Evolutionary conservation across 2,329 filamentous ascomycete genomes (phyloP).

Genomic region (Aphanocladium album): DNA sequence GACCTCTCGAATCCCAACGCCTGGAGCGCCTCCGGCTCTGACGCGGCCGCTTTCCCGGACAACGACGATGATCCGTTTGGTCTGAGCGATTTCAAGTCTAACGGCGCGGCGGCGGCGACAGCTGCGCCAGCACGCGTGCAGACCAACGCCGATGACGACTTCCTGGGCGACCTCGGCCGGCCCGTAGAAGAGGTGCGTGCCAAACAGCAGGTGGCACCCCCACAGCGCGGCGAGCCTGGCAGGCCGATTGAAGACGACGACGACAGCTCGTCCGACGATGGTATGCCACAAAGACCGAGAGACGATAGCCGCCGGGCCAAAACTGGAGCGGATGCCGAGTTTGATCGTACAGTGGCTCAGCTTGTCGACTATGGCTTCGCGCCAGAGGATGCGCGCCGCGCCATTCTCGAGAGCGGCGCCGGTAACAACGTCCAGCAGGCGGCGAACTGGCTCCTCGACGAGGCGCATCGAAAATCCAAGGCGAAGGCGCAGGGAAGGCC

Average conservation of each 20-base stretch:
- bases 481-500: conserved; percentile 59
- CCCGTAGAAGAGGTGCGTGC: conserved; percentile 60
- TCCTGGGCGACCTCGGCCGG: conserved; percentile 59
- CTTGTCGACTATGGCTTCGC: conserved; percentile 94
- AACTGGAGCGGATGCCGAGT: conserved; percentile 33
- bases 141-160: conserved; percentile 55
- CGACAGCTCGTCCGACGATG: conserved; percentile 40
- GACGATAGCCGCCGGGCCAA: conserved; percentile 18
- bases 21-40: conserved; percentile 39
- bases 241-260: conserved; percentile 50
- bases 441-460: conserved; percentile 83
- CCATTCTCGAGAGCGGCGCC: conserved; percentile 72
- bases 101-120: conserved; percentile 22
- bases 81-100: conserved; percentile 56
- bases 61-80: conserved; percentile 91
- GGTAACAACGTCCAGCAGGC: conserved; percentile 80
- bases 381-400: conserved; percentile 73
- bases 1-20: conserved; percentile 51
- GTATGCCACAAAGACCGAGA: conserved; percentile 18
- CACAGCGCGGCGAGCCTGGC: conserved; percentile 46
- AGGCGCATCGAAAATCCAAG: conserved; percentile 80
- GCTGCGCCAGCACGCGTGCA: conserved; percentile 23
- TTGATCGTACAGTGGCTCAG: conserved; percentile 78
- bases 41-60: conserved; percentile 38
- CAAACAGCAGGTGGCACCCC: conserved; percentile 35